Conservation (phyloP, 2,329 filamentous ascomycete species). For the Ascochyta pisi region DNA sequence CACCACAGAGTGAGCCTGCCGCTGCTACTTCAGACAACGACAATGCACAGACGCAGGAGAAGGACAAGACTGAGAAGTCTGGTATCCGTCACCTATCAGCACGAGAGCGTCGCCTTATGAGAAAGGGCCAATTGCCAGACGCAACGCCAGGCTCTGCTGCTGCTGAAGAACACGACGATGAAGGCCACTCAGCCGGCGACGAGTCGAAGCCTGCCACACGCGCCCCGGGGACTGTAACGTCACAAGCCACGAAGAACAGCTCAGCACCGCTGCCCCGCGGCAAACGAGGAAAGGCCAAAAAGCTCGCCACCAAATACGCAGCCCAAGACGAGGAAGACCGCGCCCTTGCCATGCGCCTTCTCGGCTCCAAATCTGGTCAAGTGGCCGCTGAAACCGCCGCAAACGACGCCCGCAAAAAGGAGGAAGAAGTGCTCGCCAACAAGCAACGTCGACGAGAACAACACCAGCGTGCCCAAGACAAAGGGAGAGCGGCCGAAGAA, state of each 20-base stretch:
- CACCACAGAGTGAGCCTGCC: slow-evolving; percentile 10
- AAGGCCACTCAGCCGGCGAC: slow-evolving; percentile 35
- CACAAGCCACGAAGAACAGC: slow-evolving; percentile 37
- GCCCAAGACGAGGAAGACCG: slow-evolving; percentile 95
- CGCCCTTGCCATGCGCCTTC: slow-evolving; percentile 78
- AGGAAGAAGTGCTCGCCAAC: slow-evolving; percentile 74
- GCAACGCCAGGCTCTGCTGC: slow-evolving; percentile 20
- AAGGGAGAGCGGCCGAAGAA: slow-evolving; percentile 79
- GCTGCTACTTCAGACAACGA: slow-evolving; percentile 3
- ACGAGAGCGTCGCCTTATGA: slow-evolving; percentile 47
- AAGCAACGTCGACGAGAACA: slow-evolving; percentile 80
- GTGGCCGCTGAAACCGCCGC: slow-evolving; percentile 68
- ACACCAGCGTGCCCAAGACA: slow-evolving; percentile 77
- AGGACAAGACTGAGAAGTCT: slow-evolving; percentile 23
- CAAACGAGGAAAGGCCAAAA: slow-evolving; percentile 83
- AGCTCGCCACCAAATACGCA: slow-evolving; percentile 87
- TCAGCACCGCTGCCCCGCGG: slow-evolving; percentile 63
- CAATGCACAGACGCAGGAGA: slow-evolving; percentile 11
- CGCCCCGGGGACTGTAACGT: slow-evolving; percentile 36
- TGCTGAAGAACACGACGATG: slow-evolving; percentile 38
- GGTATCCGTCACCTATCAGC: slow-evolving; percentile 48
- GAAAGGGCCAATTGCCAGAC: slow-evolving; percentile 44
- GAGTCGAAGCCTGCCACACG: slow-evolving; percentile 24
- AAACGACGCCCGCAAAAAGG: slow-evolving; percentile 69
- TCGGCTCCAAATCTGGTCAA: slow-evolving; percentile 76